Evolutionary conservation across 306 rosid species (phyloP), one percentile per base, ranked within the genome.

Genomic region (Crotalaria pallida): DNA sequence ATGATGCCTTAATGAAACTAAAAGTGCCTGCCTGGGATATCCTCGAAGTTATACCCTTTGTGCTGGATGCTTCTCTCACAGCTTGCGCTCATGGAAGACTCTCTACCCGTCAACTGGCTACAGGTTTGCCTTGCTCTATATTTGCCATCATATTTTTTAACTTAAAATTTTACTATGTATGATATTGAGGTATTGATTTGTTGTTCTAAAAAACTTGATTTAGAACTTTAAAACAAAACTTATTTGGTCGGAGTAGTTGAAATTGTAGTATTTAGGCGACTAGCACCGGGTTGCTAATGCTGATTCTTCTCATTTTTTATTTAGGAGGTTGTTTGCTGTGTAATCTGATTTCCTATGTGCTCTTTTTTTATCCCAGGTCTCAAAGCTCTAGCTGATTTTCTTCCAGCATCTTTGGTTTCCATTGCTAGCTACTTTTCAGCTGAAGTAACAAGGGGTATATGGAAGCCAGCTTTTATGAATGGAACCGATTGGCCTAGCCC

Each of bases 401-500:
- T 94, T 53, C 98, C 97, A 6, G 92, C 98, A 41, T 81, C 98
- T 47, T 83, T 94, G 81, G 98, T 86, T 55, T 69, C 98, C 74
- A 88, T 90, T 24, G 87, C 89, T 33, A 87, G 96, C 87, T 94
- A 87, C 82, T 83, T 90, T 74, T 87, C 96, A 41, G 96, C 97
- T 72, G 98, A 94, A 88, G 96, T 90, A 74, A 94, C 96, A 24
- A 82, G 97, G 63, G 98, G 96, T 73, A 80, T 90, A 81, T 94
- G 98, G 98, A 85, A 94, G 84, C 98, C 98, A 80, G 96, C 83
- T 72, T 80, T 61, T 70, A 94, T 94, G 98, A 90, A 94, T 59
- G 98, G 97, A 84, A 87, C 79, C 57, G 98, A 90, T 82, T 94
- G 98, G 98, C 98, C 97, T 43, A 94, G 95, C 86, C 97, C 98